phyloP scores from a whole-genome alignment of 2,329 filamentous ascomycete genomes.

The Alternaria brassicae region DNA sequence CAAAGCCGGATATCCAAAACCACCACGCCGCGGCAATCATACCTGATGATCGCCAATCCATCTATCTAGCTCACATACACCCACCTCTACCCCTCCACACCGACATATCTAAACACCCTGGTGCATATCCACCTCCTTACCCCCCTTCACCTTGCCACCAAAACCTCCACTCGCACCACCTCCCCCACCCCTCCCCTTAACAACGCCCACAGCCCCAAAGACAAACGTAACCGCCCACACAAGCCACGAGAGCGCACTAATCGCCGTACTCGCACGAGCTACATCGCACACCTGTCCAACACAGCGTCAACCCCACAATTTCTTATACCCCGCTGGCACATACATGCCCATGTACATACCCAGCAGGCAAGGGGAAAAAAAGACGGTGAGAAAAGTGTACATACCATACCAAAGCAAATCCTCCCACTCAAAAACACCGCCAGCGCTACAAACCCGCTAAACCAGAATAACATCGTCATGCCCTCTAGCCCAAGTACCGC shows the following conservation, averaged over 20 bases:
- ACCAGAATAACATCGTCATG: conserved; percentile 87
- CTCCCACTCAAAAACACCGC: conserved; percentile 69
- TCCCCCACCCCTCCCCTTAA: conserved; percentile 17
- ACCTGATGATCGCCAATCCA: conserved; percentile 26
- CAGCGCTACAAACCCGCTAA: conserved; percentile 81
- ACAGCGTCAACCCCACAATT: background rate
- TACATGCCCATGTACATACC: too few species aligned
- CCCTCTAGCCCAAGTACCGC: conserved; percentile 70
- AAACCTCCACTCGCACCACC: conserved; percentile 8
- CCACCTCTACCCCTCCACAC: too few species aligned
- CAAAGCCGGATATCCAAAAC: conserved; percentile 9
- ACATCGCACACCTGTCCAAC: conserved; percentile 62
- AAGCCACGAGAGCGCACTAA: conserved; percentile 70
- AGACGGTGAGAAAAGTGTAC: background rate
- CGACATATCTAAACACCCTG: conserved; percentile 47
- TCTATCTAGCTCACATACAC: background rate
- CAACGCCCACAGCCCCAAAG: conserved; percentile 44
- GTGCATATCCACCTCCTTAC: conserved; percentile 48
- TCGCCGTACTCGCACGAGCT: conserved; percentile 69
- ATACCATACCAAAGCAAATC: conserved; percentile 58
- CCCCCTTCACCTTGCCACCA: conserved; percentile 22
- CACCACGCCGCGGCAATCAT: conserved; percentile 24
- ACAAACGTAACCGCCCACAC: conserved; percentile 53
- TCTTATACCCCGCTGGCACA: too few species aligned
- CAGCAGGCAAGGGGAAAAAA: background rate